Evolutionary conservation across 2,329 filamentous ascomycete genomes (phyloP), one percentile per base, ranked within the genome.

Genomic region (Falciphora oryzae): DNA sequence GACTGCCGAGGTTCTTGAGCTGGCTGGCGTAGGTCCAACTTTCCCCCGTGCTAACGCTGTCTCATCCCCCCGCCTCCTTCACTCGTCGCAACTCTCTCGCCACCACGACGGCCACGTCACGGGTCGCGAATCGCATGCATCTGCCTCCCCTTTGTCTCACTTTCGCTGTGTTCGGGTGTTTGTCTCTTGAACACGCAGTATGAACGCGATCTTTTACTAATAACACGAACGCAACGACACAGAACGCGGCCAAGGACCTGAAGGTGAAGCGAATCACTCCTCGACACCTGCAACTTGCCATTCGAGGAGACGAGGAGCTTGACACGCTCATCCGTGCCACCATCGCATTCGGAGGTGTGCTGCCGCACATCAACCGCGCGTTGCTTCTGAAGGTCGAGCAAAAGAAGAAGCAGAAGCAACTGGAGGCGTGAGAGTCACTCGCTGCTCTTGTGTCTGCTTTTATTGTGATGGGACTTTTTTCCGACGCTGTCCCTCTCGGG

Each of bases 191-290:
- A 28, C 27, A 25, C 18, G 4, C 13, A 14, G 13, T 11, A 25
- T 53, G 22, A 4, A 53, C 4, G 6, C n/a, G 22, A 53, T 8
- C 44, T 50, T 53, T 22, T n/a, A 4, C 44, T 53, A 25, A 53
- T n/a, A 25, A 3, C 22, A 25, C 7, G 18, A 53, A 53, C 44
- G 1, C 50, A 3, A 62, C 28, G 22, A 32, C n/a, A 50, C 31
- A 63, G 62, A 99, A 99, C 81, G 95, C 95, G 75, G 95, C 95
- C 69, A 94, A 95, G 74, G 95, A 99, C 84, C 97, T 98, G 89
- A 99, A 99, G 92, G 98, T 98, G 91, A 99, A 94, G 70, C 93
- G 95, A 90, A 99, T 99, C 84, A 99, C 98, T 68, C 95, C 95
- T 70, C 93, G 95, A 81, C 95, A 99, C 82, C 88, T 99, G 61